Evolutionary conservation across 73 alveolate genomes (phyloP).

Genomic region (Stentor coeruleus): DNA sequence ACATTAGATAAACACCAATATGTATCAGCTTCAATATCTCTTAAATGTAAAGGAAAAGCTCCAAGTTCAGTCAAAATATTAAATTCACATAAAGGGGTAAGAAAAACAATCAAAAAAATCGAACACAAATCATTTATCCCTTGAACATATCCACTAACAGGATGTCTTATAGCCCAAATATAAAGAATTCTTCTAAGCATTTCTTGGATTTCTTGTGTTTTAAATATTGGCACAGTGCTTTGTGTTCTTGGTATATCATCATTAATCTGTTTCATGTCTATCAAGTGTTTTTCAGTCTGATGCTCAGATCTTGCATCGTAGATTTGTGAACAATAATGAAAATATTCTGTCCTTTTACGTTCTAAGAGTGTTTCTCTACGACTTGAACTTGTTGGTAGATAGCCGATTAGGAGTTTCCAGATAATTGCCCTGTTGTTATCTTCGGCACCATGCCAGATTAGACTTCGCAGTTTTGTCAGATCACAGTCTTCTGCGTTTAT

Average conservation of each 20-base stretch:
- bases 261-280: neutral
- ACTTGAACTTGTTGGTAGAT: neutral
- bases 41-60: neutral
- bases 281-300: too few relatives aligned
- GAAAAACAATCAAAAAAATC: neutral
- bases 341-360: neutral
- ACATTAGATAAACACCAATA: neutral
- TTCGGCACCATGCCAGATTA: too few relatives aligned
- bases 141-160: neutral
- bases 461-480: too few relatives aligned
- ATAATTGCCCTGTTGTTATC: neutral
- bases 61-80: neutral
- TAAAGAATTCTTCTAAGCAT: neutral
- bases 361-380: neutral
- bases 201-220: neutral
- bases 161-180: neutral
- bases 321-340: neutral
- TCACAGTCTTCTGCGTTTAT: too few relatives aligned
- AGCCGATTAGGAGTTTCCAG: neutral
- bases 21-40: neutral
- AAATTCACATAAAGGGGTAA: neutral
- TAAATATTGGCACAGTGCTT: neutral
- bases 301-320: neutral
- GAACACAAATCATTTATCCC: neutral
- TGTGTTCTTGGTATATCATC: neutral